Conservation (phyloP, 2,329 filamentous ascomycete species). For the Fonsecaea pedrosoi region DNA sequence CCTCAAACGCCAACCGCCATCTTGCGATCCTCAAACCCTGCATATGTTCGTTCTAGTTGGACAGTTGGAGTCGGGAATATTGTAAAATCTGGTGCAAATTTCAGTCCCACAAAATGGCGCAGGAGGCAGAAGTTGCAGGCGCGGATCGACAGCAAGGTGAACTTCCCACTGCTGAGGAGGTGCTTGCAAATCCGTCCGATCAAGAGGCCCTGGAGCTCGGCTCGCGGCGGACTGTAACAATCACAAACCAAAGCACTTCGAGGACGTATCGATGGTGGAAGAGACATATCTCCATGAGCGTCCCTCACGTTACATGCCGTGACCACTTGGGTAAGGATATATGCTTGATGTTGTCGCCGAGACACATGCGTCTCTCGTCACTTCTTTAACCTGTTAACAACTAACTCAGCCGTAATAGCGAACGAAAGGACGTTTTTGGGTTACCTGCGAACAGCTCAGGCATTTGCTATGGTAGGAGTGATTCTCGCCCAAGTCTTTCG, state of each 20-base stretch:
- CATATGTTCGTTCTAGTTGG: background rate
- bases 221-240: slow-evolving; percentile 5
- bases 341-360: background rate
- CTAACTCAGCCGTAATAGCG: slow-evolving; percentile 21
- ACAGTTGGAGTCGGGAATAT: background rate
- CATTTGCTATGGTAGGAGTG: slow-evolving; percentile 36
- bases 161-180: slow-evolving; percentile 19
- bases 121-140: slow-evolving; percentile 7
- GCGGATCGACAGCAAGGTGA: slow-evolving; percentile 1
- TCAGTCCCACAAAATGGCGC: background rate
- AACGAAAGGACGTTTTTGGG: slow-evolving; percentile 38
- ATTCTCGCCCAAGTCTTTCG: slow-evolving; percentile 37
- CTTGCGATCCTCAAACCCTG: background rate
- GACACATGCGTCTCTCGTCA: background rate
- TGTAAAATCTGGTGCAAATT: background rate
- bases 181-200: slow-evolving; percentile 28
- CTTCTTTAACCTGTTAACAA: background rate
- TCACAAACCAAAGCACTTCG: slow-evolving; percentile 19
- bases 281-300: slow-evolving; percentile 33
- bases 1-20: background rate
- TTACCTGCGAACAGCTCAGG: slow-evolving; percentile 38
- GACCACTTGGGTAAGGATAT: slow-evolving; percentile 36
- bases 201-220: slow-evolving; percentile 36
- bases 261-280: slow-evolving; percentile 29
- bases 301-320: slow-evolving; percentile 36